phyloP scores from a whole-genome alignment of 768 basidiomycete genomes.

The Lactarius pseudohatsudake region DNA sequence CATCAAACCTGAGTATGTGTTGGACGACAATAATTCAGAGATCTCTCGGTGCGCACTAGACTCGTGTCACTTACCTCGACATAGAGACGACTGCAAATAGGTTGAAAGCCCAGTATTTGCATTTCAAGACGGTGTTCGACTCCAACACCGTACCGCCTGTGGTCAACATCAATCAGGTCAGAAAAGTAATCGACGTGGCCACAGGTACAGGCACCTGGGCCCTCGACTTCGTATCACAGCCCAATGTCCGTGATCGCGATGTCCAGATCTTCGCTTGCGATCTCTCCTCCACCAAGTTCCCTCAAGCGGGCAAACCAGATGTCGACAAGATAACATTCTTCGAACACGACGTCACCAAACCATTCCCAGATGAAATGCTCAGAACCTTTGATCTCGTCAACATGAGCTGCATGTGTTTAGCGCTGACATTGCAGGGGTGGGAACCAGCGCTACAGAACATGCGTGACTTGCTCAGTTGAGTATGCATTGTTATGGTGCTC shows the following conservation, averaged over 20 bases:
- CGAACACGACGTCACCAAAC: slow-evolving; percentile 7
- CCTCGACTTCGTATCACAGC: not conserved
- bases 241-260: not conserved
- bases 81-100: not conserved
- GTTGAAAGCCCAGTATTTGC: not conserved
- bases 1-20: not conserved
- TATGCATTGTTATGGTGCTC: not conserved
- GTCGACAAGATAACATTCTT: slow-evolving; percentile 1
- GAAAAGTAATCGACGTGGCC: not conserved
- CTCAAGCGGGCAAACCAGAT: not conserved
- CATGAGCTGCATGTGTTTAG: not conserved
- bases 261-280: slow-evolving; percentile 2
- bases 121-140: not conserved
- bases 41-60: not conserved
- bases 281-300: not conserved
- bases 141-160: not conserved
- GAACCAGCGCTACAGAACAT: not conserved
- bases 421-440: not conserved
- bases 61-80: not conserved
- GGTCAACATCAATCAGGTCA: not conserved
- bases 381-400: not conserved
- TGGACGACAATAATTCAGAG: not conserved
- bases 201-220: not conserved
- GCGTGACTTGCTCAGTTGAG: not conserved
- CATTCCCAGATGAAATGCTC: slow-evolving; percentile 4